Conservation (phyloP, 495 filamentous ascomycete species). For the Hyaloscypha variabilis region DNA sequence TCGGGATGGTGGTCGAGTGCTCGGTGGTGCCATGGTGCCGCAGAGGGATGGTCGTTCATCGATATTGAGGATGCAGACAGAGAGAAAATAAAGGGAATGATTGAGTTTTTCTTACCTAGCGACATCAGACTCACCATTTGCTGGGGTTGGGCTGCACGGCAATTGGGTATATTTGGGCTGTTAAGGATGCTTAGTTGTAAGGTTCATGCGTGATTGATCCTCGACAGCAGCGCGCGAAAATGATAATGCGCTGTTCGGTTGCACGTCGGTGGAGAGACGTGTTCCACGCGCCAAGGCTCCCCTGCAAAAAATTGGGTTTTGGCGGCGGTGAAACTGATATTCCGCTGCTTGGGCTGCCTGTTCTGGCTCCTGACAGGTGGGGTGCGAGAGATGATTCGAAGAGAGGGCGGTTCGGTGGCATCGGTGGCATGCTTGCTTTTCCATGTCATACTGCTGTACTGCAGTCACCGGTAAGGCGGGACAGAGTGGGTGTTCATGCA, state of each 20-base stretch:
- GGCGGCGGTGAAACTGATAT: slow-evolving; percentile 8
- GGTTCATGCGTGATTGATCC: slow-evolving; percentile 22
- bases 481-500: slow-evolving; percentile 5
- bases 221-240: slow-evolving; percentile 11
- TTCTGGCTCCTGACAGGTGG: neutral
- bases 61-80: neutral
- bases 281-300: slow-evolving; percentile 11
- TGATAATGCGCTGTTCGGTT: slow-evolving; percentile 14
- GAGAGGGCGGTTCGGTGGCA: neutral
- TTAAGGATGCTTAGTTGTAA: slow-evolving; percentile 16
- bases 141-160: neutral
- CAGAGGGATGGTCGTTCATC: neutral
- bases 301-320: slow-evolving; percentile 6
- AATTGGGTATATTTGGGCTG: slow-evolving; percentile 11
- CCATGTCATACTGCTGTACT: neutral
- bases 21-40: slow-evolving; percentile 6
- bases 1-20: slow-evolving; percentile 20
- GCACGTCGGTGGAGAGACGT: slow-evolving; percentile 15
- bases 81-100: neutral
- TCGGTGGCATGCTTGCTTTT: neutral
- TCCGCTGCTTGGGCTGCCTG: slow-evolving; percentile 7
- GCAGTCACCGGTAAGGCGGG: neutral
- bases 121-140: neutral
- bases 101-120: slow-evolving; percentile 7
- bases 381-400: neutral